Conservation (phyloP, 768 basidiomycete species). For the Boletus rubescentipes region DNA sequence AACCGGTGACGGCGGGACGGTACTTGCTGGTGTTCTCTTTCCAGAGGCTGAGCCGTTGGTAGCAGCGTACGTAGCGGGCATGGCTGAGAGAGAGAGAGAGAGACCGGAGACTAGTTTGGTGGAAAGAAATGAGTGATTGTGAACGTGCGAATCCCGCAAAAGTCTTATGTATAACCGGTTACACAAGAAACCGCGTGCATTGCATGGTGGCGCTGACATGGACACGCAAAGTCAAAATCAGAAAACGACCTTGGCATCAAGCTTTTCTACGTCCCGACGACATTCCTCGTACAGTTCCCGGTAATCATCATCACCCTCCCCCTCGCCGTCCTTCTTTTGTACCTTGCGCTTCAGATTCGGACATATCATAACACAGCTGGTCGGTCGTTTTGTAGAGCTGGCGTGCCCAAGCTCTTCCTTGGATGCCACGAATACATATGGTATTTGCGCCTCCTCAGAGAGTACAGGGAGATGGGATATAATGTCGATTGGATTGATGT, state of each 20-base stretch:
- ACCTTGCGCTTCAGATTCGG: slow-evolving; percentile 73
- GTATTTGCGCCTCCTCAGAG: slow-evolving; percentile 90
- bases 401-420: slow-evolving; percentile 97
- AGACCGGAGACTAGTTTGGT: slow-evolving; percentile 25
- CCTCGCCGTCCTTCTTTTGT: slow-evolving; percentile 60
- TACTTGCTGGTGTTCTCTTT: slow-evolving; percentile 27
- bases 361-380: slow-evolving; percentile 95
- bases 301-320: slow-evolving; percentile 80
- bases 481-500: slow-evolving; percentile 98
- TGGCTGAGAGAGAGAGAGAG: slow-evolving; percentile 12
- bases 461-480: slow-evolving; percentile 95
- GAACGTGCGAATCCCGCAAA: slow-evolving; percentile 21
- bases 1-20: slow-evolving; percentile 28
- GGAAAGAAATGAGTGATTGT: slow-evolving; percentile 16
- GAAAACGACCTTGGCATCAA: slow-evolving; percentile 70
- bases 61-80: slow-evolving; percentile 47
- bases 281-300: slow-evolving; percentile 85
- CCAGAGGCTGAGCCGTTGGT: slow-evolving; percentile 45
- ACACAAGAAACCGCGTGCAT: neutral
- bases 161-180: neutral
- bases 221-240: slow-evolving; percentile 30
- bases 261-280: slow-evolving; percentile 77
- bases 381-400: slow-evolving; percentile 96
- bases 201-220: neutral
- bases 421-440: slow-evolving; percentile 85